Evolutionary conservation across 2,329 filamentous ascomycete genomes (phyloP).

Genomic region (Trichoderma cornu-damae): DNA sequence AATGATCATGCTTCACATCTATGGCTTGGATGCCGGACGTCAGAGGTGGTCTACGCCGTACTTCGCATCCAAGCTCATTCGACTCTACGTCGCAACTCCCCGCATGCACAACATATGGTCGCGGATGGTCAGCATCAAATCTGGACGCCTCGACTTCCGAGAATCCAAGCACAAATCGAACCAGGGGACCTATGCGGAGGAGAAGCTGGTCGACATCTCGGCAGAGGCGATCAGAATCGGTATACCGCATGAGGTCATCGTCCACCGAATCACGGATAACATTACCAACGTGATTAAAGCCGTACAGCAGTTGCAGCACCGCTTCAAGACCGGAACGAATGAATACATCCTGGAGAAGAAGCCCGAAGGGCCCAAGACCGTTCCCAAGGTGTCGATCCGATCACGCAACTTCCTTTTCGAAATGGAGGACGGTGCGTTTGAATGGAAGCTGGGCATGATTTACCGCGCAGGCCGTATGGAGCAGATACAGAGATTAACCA

Average conservation of each 20-base stretch:
- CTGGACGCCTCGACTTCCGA: constrained; percentile 72
- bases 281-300: constrained; percentile 83
- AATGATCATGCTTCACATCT: constrained; percentile 84
- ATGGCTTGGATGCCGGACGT: constrained; percentile 72
- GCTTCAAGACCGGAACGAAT: constrained; percentile 80
- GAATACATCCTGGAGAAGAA: constrained; percentile 83
- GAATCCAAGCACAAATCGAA: constrained; percentile 66
- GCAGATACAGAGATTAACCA: constrained; percentile 81
- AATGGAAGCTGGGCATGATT: constrained; percentile 94
- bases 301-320: constrained; percentile 83
- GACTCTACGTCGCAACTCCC: constrained; percentile 84
- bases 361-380: constrained; percentile 77
- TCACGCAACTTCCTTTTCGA: constrained; percentile 82
- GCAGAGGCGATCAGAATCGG: constrained; percentile 82
- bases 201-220: constrained; percentile 77
- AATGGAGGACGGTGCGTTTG: constrained; percentile 91
- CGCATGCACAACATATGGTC: constrained; percentile 81
- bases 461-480: constrained; percentile 85
- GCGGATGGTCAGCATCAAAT: constrained; percentile 76
- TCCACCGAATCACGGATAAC: constrained; percentile 92
- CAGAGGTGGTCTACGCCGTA: constrained; percentile 87
- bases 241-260: constrained; percentile 84
- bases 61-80: constrained; percentile 66
- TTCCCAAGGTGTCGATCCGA: constrained; percentile 80
- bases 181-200: constrained; percentile 55